Conservation (phyloP, 1,284 basidiomycete species). For the Pseudozyma pruni region DNA sequence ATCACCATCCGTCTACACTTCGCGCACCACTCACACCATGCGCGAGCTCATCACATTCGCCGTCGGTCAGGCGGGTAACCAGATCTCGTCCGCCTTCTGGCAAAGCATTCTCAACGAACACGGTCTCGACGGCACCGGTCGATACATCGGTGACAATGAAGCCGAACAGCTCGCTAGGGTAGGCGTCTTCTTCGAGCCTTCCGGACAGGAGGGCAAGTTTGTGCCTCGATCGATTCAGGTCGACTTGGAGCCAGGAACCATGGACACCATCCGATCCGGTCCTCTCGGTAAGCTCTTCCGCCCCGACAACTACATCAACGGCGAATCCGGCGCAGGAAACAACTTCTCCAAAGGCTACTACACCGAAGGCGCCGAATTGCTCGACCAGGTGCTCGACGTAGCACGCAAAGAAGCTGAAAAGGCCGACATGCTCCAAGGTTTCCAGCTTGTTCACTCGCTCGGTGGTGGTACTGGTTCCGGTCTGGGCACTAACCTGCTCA, state of each 20-base stretch:
- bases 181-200: slow-evolving; percentile 67
- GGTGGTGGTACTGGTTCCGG: slow-evolving; percentile 78
- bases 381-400: slow-evolving; percentile 79
- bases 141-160: slow-evolving; percentile 62
- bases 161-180: slow-evolving; percentile 57
- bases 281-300: slow-evolving; percentile 80
- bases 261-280: slow-evolving; percentile 77
- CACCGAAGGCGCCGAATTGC: slow-evolving; percentile 79
- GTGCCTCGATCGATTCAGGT: slow-evolving; percentile 77
- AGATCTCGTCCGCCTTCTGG: slow-evolving; percentile 69
- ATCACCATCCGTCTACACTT: slow-evolving; percentile 8
- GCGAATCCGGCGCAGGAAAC: slow-evolving; percentile 83
- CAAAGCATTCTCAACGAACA: slow-evolving; percentile 66
- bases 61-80: slow-evolving; percentile 75
- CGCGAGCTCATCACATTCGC: slow-evolving; percentile 56
- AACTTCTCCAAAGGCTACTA: slow-evolving; percentile 82
- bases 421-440: slow-evolving; percentile 90
- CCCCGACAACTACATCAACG: slow-evolving; percentile 79
- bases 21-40: slow-evolving; percentile 11
- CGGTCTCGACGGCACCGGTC: slow-evolving; percentile 64
- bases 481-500: slow-evolving; percentile 62
- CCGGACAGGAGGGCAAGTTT: slow-evolving; percentile 62
- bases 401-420: slow-evolving; percentile 73
- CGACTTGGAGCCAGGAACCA: slow-evolving; percentile 90
- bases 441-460: slow-evolving; percentile 90